Base-by-base conservation (phyloP, 768 basidiomycete genomes). In the Pulveroboletus sp. region DNA sequence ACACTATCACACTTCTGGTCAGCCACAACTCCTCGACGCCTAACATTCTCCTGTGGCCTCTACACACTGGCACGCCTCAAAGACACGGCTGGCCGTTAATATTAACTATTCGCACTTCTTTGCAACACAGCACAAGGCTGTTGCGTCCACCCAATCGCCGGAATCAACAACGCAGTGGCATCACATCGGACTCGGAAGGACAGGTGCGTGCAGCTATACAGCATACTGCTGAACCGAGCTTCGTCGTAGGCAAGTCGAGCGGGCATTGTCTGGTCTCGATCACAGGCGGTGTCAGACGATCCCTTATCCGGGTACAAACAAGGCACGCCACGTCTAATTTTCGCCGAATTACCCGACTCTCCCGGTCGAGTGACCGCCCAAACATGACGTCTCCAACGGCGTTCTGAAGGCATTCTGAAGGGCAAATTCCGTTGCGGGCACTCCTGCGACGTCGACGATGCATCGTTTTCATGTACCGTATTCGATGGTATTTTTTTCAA, bases 221-320 rank as follows among this genome's bases (percentile, higher is more conserved):
- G 32, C 39, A 40, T 10, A 32, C 31, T 17, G 7, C 45, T 48
- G 31, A 54, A 37, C 41, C 29, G 46, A 57, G 24, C n/a, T 27
- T 38, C n/a, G 36, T 54, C n/a, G 39, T 26, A 26, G 32, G 19
- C 24, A 31, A 29, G 17, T 41, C 13, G 47, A 29, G 24, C 45
- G 30, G 38, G 19, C 43, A 54, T 43, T 43, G 48, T 57, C 27
- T 29, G 6, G 27, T 12, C 54, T 57, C 34, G 59, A 62, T 67
- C 64, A 59, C 64, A 61, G 53, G 47, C 55, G 34, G 54, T 58
- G 49, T 54, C 45, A 40, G 48, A 53, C 55, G 56, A 57, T 47
- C 53, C 50, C 65, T 69, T 67, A 65, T 67, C 63, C 51, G 29
- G 19, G 43, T 19, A 56, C 61, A 69, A 68, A 69, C 50, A 69